Evolutionary conservation across 1,284 basidiomycete genomes (phyloP).

Genomic region (Boletellus deceptivus): DNA sequence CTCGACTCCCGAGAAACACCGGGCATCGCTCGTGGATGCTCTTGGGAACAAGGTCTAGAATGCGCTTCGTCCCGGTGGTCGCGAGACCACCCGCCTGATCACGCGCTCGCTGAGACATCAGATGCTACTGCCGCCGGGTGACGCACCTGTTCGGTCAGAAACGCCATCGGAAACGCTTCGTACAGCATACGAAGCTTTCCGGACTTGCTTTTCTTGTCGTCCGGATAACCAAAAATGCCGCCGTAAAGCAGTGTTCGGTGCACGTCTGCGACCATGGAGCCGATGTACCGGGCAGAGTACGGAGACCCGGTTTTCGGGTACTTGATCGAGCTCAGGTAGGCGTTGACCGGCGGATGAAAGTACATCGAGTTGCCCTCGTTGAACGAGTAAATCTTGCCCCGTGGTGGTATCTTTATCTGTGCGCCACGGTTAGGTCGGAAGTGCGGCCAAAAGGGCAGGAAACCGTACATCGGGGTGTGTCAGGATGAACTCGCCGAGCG

Average conservation of each 20-base stretch:
- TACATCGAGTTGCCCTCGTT: slow-evolving; percentile 98
- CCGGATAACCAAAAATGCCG: slow-evolving; percentile 98
- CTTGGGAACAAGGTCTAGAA: slow-evolving; percentile 90
- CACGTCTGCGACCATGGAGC: slow-evolving; percentile 98
- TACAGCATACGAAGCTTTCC: slow-evolving; percentile 96
- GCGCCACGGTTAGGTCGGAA: slow-evolving; percentile 5
- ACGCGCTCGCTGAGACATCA: slow-evolving; percentile 1
- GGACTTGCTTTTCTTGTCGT: slow-evolving; percentile 95
- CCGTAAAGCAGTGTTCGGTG: slow-evolving; percentile 97
- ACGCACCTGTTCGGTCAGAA: slow-evolving; percentile 87
- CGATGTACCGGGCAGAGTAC: slow-evolving; percentile 95
- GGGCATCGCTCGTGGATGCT: slow-evolving; percentile 91
- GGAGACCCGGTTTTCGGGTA: slow-evolving; percentile 79
- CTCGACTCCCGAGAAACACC: slow-evolving; percentile 92
- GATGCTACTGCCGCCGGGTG: neutral
- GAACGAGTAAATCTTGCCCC: slow-evolving; percentile 99
- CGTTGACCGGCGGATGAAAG: slow-evolving; percentile 83
- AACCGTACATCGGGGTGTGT: slow-evolving; percentile 88
- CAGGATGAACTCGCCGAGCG: slow-evolving; percentile 97
- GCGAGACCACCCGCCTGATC: slow-evolving; percentile 90
- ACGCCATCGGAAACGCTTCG: slow-evolving; percentile 99
- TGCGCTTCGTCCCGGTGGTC: slow-evolving; percentile 89
- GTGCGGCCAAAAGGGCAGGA: slow-evolving; percentile 4
- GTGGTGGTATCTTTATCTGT: slow-evolving; percentile 87
- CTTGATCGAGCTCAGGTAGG: slow-evolving; percentile 96